phyloP scores from a whole-genome alignment of 2,329 filamentous ascomycete genomes.

The Blastomyces gilchristii region DNA sequence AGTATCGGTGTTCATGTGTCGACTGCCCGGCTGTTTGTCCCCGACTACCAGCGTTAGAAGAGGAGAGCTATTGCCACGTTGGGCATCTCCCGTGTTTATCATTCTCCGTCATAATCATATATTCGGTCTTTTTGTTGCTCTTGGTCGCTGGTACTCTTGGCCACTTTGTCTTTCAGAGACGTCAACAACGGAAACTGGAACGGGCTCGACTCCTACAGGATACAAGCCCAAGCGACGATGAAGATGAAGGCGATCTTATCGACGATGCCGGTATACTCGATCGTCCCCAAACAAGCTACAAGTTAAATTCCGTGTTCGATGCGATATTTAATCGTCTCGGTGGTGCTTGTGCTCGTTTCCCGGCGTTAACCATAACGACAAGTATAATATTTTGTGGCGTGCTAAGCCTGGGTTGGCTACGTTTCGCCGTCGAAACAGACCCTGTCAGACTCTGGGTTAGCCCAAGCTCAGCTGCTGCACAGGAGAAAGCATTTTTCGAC shows the following conservation, averaged over 20 bases:
- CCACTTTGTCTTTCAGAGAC: conserved; percentile 64
- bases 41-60: conserved; percentile 63
- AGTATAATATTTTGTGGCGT: conserved; percentile 67
- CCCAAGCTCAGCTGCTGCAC: conserved; percentile 76
- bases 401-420: conserved; percentile 77
- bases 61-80: conserved; percentile 64
- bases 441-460: conserved; percentile 96
- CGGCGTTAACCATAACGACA: conserved; percentile 65
- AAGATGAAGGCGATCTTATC: conserved; percentile 81
- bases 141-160: conserved; percentile 58
- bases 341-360: conserved; percentile 69
- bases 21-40: conserved; percentile 85
- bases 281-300: conserved; percentile 67
- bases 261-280: conserved; percentile 68
- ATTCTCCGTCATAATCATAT: conserved; percentile 81
- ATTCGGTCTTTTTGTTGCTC: conserved; percentile 62
- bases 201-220: conserved; percentile 80
- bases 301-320: conserved; percentile 74
- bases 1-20: conserved; percentile 83
- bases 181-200: conserved; percentile 65
- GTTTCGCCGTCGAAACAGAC: conserved; percentile 80
- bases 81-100: conserved; percentile 86
- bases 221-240: conserved; percentile 72
- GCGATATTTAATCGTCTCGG: conserved; percentile 70
- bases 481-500: conserved; percentile 93